These are phyloP conservation scores for Hypoxylon sp. DNA, from an alignment of 2,329 filamentous ascomycete species.

Conservation along the genomic window DNA sequence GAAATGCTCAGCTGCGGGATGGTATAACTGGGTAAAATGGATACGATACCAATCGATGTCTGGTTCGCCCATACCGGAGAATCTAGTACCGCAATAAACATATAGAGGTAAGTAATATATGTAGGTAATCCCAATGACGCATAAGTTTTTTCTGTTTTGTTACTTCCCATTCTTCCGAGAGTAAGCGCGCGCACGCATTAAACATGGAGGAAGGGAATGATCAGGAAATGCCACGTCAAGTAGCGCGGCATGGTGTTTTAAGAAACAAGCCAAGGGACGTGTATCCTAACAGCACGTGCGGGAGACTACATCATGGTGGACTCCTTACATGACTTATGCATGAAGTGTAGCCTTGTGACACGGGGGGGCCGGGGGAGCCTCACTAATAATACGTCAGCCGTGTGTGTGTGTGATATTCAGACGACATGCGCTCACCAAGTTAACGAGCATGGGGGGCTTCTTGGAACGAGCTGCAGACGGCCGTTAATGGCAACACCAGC, in stretches of 20 bases:
- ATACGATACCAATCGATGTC: conserved; percentile 19
- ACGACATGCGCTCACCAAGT: conserved; percentile 26
- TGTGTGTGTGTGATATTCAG: conserved; percentile 32
- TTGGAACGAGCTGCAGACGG: conserved; percentile 39
- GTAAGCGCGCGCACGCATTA: conserved; percentile 39
- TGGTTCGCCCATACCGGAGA: conserved; percentile 1
- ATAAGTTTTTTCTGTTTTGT: conserved; percentile 3
- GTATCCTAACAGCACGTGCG: conserved; percentile 42
- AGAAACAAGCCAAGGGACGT: conserved; percentile 35
- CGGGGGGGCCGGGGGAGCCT: conserved; percentile 41
- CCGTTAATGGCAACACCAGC: conserved; percentile 33
- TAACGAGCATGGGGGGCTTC: conserved; percentile 9
- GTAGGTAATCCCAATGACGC: conserved; percentile 10
- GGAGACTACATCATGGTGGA: conserved; percentile 35
- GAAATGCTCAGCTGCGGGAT: conserved; percentile 32
- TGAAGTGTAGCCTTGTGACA: conserved; percentile 48
- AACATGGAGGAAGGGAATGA: conserved; percentile 27
- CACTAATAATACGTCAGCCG: conserved; percentile 45
- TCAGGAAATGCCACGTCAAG: conserved; percentile 44
- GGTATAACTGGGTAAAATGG: conserved; percentile 9
- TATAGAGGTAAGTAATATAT: conserved; percentile 12
- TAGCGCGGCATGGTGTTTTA: conserved; percentile 38
- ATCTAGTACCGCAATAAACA: conserved; percentile 10
- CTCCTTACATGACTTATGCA: conserved; percentile 41
- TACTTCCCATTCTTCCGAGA: conserved; percentile 26